phyloP scores from a whole-genome alignment of 108 stramenopile genomes.

The Discostella stelligeroides region DNA sequence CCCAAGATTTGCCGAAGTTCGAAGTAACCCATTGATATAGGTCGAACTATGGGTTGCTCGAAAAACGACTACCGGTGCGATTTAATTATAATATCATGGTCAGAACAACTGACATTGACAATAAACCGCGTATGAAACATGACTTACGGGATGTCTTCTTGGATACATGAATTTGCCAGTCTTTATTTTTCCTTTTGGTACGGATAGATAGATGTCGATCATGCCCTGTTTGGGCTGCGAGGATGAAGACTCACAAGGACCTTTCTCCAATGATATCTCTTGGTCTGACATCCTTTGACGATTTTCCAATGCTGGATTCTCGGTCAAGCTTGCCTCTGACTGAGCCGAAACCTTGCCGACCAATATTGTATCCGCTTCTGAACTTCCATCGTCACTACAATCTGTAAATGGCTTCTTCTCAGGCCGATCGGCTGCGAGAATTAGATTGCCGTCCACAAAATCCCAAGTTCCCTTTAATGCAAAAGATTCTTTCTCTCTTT shows the following conservation, averaged over 20 bases:
- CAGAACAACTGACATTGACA: background rate
- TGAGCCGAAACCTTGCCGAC: constrained; percentile 67
- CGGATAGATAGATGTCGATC: constrained; percentile 70
- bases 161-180: constrained; percentile 84
- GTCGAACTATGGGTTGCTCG: constrained; percentile 74
- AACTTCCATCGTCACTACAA: constrained; percentile 18
- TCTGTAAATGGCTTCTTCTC: constrained; percentile 44
- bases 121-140: background rate
- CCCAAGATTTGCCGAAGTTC: constrained; percentile 75
- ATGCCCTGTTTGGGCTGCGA: constrained; percentile 13
- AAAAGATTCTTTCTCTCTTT: constrained; percentile 44
- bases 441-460: constrained; percentile 73
- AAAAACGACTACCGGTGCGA: constrained; percentile 54
- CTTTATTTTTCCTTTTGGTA: constrained; percentile 75
- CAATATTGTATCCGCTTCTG: constrained; percentile 68
- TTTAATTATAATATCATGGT: background rate
- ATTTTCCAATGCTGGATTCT: constrained; percentile 56
- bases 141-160: constrained; percentile 57
- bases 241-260: constrained; percentile 2
- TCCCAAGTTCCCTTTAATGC: constrained; percentile 76
- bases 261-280: background rate
- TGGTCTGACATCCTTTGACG: constrained; percentile 25
- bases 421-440: constrained; percentile 80
- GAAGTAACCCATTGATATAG: constrained; percentile 61
- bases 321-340: constrained; percentile 50